Evolutionary conservation across 305 asterid species (phyloP), one percentile per base, ranked within the genome.

Genomic region (Fraxinus albicans): DNA sequence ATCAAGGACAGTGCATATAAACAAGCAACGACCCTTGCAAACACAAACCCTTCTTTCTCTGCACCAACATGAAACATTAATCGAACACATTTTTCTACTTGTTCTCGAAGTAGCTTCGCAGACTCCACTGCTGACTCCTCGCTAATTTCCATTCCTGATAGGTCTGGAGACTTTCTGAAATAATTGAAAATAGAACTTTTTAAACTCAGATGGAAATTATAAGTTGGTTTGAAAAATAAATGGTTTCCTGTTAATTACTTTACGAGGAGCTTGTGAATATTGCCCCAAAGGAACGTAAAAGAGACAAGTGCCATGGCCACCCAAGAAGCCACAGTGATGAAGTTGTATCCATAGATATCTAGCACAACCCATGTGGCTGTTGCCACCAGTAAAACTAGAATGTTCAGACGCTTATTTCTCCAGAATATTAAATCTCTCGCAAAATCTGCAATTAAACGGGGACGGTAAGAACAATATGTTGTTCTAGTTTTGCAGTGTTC

Each of bases 21-120:
- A 65, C 77, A 75, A 25, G 75, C 81, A 47, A 86, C 63, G 7
- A 79, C 87, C 47, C 88, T 92, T 0, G 36, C 90, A n/a, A 89
- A 91, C 67, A 86, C 87, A 50, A 82, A 84, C 94, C 93, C 90
- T 4, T 90, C 92, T 15, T 89, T 85, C 88, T 88, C 90, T 0
- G 53, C 75, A 19, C 94, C 85, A 58, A 89, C 87, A 23, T 88
- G 89, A 50, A 93, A 80, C 87, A 90, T 27, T 86, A 90, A 82
- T 33, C 87, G 86, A 2, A 89, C 12, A 1, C 82, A 81, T 33
- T 78, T 86, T 70, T 91, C 91, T 3, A 81, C 80, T 67, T 40
- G 15, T 12, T 50, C 87, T 40, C 86, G 82, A 35, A 89, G 0
- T 7, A 73, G 12, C 12, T 78, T n/a, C 0, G 91, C 94, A 0